A percentile compares a stretch with the other conserved stretches of the same genome.
These are phyloP conservation scores for Stellera chamaejasme DNA, from an alignment of 345 rosid genomes.

Conservation along the genomic window DNA sequence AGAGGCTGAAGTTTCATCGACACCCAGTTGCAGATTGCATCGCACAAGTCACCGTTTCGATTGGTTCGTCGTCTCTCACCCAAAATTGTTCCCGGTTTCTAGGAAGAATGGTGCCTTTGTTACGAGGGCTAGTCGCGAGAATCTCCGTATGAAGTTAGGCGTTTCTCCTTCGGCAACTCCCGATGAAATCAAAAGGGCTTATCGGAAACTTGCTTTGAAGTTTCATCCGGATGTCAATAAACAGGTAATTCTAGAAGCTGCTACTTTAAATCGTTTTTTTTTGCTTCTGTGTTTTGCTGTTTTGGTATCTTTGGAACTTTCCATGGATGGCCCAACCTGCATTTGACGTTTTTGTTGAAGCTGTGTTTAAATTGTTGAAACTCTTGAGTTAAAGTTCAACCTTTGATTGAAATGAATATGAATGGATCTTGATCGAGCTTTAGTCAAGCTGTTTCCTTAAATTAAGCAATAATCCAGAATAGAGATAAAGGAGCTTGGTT, in stretches of 20 bases:
- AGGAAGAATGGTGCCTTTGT: conserved; percentile 17
- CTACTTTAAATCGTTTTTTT: background rate
- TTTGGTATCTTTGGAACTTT: no score
- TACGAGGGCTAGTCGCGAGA: conserved; percentile 49
- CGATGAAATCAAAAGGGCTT: conserved; percentile 88
- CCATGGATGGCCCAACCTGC: no score
- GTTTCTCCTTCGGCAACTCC: conserved; percentile 73
- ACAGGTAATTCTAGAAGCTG: conserved; percentile 36
- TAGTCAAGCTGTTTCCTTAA: no score
- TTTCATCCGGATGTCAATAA: conserved; percentile 95
- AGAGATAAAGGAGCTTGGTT: no score
- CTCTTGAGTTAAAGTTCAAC: no score
- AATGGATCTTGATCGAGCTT: no score
- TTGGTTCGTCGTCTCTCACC: conserved; percentile 13
- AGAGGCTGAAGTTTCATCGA: conserved; percentile 19
- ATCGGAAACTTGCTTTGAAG: conserved; percentile 91
- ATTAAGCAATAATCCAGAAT: no score
- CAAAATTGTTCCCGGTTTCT: conserved; percentile 13
- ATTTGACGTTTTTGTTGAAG: no score
- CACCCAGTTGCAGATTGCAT: conserved; percentile 27
- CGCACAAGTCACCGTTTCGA: conserved; percentile 16
- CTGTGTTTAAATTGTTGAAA: no score
- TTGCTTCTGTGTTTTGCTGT: no score
- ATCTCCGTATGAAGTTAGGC: conserved; percentile 85
- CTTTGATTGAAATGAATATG: no score